phyloP scores from a whole-genome alignment of 2,329 filamentous ascomycete genomes.

The Gremmenia infestans region DNA sequence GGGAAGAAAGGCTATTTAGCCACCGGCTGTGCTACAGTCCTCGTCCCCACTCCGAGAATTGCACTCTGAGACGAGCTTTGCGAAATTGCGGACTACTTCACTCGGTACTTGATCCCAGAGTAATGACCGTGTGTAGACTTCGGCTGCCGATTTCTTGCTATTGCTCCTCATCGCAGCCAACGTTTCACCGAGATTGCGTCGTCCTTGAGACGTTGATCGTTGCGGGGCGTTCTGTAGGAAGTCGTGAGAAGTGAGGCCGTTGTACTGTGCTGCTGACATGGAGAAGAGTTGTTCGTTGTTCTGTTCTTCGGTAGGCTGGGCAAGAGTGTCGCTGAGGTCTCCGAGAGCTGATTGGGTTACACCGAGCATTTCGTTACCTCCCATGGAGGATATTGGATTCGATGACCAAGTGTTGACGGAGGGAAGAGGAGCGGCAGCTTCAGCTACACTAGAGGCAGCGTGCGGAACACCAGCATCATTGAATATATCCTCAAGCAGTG shows the following conservation, averaged over 20 bases:
- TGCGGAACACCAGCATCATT: constrained; percentile 65
- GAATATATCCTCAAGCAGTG: constrained; percentile 74
- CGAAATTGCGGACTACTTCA: constrained; percentile 89
- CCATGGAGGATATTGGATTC: constrained; percentile 35
- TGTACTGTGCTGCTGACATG: constrained; percentile 82
- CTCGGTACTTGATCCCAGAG: constrained; percentile 91
- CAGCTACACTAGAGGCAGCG: constrained; percentile 37
- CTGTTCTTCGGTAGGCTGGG: constrained; percentile 76
- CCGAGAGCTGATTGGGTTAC: constrained; percentile 58
- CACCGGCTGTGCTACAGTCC: constrained; percentile 19
- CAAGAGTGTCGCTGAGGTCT: constrained; percentile 62
- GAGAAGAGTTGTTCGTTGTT: constrained; percentile 84
- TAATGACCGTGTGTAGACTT: constrained; percentile 88
- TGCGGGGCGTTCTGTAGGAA: constrained; percentile 55
- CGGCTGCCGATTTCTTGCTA: constrained; percentile 69
- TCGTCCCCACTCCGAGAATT: constrained; percentile 37
- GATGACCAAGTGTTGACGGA: constrained; percentile 46
- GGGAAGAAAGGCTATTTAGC: constrained; percentile 13
- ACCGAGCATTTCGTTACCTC: constrained; percentile 41
- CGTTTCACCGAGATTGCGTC: constrained; percentile 74
- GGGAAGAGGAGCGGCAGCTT: constrained; percentile 44
- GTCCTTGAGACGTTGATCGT: constrained; percentile 55
- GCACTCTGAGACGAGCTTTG: constrained; percentile 80
- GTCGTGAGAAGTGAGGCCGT: constrained; percentile 71
- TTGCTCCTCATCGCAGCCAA: constrained; percentile 71